Evolutionary conservation across 768 basidiomycete species (phyloP), one percentile per base, ranked within the genome.

Genomic region (Trametes villosa): DNA sequence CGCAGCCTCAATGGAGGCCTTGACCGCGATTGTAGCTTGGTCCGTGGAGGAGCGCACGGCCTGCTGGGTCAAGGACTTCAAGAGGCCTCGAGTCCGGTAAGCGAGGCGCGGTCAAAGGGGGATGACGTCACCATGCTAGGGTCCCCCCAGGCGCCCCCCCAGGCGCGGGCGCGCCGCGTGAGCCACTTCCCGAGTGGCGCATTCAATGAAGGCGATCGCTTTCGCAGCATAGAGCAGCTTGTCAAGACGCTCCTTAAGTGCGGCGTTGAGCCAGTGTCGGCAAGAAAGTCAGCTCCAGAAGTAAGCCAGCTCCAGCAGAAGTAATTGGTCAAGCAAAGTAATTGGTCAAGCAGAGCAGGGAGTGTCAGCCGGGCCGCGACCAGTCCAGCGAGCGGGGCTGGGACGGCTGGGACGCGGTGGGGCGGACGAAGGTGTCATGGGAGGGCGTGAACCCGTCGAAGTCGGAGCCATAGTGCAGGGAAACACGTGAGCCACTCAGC

Each of bases 401-500:
- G 3, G 47, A 3, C 29, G 47, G 29, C 9, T 17, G 47, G 27
- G 47, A 48, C 3, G 4, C 5, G 2, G 30, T 7, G 12, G 47
- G 15, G 30, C 6, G 15, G 47, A 26, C 6, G 44, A 45, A 3
- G 22, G 9, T 9, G 44, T 15, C 29, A 30, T 46, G 26, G 24
- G 12, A 4, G 45, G 12, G 45, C 45, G 45, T 7, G 45, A 29
- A 15, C 45, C 9, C 45, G 24, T 46, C 45, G 45, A 29, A 17
- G 45, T 2, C 3, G 47, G 29, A 18, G 47, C 2, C 47, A 48
- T 48, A 15, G 29, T 3, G 11, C 4, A 3, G 30, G 5, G 29
- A 12, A 24, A n/a, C 47, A 48, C 47, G 47, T 48, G 47, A 48
- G 47, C 47, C 47, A 48, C 47, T 48, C 29, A 31, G 47, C 47